Conservation (phyloP, 352 stramenopile species). For the Globisporangium uncinulatum region DNA sequence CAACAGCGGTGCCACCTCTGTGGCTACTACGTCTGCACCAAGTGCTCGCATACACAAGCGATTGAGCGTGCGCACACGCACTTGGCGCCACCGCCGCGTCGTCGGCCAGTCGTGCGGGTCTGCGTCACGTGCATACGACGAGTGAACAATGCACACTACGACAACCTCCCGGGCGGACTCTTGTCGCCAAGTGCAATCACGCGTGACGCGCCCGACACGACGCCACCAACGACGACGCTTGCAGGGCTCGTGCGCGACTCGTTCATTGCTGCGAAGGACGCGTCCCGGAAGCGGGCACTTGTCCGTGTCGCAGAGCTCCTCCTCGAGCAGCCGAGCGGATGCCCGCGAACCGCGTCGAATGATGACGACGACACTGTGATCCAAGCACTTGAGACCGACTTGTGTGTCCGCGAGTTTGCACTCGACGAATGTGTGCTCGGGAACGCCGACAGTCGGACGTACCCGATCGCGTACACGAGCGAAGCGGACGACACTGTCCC, state of each 20-base stretch:
- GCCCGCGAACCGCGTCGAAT: not conserved
- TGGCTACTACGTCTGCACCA: constrained; percentile 49
- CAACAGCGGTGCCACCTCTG: constrained; percentile 55
- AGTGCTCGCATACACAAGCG: constrained; percentile 34
- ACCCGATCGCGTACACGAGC: constrained; percentile 24
- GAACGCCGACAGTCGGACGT: constrained; percentile 27
- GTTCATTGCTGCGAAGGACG: constrained; percentile 26
- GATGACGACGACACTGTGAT: constrained; percentile 3
- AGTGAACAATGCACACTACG: constrained; percentile 49
- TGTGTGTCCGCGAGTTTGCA: constrained; percentile 6
- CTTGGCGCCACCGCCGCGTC: constrained; percentile 13
- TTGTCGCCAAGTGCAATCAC: constrained; percentile 20
- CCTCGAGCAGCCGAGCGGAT: constrained; percentile 21
- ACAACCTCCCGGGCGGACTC: constrained; percentile 22
- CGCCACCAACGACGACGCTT: constrained; percentile 23
- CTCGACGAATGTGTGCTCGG: constrained; percentile 15
- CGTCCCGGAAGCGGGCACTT: constrained; percentile 18
- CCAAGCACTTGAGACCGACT: constrained; percentile 1
- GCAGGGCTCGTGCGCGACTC: constrained; percentile 35
- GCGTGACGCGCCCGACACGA: constrained; percentile 15
- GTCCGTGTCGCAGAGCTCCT: constrained; percentile 55
- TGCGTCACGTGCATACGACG: constrained; percentile 49
- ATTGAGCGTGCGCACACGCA: constrained; percentile 26
- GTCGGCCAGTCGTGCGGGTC: constrained; percentile 23
- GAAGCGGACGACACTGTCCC: constrained; percentile 3